Base-by-base conservation (phyloP, 2,329 filamentous ascomycete genomes). In the Fusarium haematococcum region DNA sequence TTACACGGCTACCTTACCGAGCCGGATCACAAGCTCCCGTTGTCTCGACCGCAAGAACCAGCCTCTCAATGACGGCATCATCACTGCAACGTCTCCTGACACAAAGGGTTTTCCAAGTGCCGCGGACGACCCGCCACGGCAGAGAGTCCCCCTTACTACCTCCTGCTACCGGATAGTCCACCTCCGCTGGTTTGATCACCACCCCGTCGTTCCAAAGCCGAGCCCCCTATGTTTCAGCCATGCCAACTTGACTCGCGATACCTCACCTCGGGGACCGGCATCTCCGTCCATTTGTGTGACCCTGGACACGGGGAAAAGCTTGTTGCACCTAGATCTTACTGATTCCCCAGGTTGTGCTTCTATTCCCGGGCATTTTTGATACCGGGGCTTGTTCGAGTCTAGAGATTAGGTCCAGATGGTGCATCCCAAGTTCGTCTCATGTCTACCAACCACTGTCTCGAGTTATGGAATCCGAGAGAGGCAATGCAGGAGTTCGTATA, bases 151-250 rank as follows among this genome's bases (percentile, higher is more conserved):
- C 35, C 48, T 57, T 43, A 20, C 7, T 18, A 27, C 37, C 68
- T 68, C 45, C 63, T 74, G 72, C 56, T 67, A 74, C 72, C 72
- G 72, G 72, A 74, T 72, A 32, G 59, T 30, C 27, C 43, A 39
- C 48, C 66, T 50, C 72, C 72, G 72, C 57, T 39, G 41, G 71
- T 74, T 74, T 74, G 71, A 74, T 74, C 71, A 60, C n/a, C 71
- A 27, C 68, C 64, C 68, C 56, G 27, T 54, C 16, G 63, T 61
- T 74, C 68, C 68, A 63, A 57, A 54, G 8, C 33, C 57, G 25
- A 27, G 58, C 39, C 59, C 32, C 58, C 69, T 50, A 30, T 58
- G 72, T 74, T 74, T 74, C 72, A 74, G 68, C 30, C 37, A 41
- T 45, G 43, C 45, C 32, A 50, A 7, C 48, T 50, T 56, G 63